Conservation (phyloP, 208 protist species). For the Leishmania amazonensis region DNA sequence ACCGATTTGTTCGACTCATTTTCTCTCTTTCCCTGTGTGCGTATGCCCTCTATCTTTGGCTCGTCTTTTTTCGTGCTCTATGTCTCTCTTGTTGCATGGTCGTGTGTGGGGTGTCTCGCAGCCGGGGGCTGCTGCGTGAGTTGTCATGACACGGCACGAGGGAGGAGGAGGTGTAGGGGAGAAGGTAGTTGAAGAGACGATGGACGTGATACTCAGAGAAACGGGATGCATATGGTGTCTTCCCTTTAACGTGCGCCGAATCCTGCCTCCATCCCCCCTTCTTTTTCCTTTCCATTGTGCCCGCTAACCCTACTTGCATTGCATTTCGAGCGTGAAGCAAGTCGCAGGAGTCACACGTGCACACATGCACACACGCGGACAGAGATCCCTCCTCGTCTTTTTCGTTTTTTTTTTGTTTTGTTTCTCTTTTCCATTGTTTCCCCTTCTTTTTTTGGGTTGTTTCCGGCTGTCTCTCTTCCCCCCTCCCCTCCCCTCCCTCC, state of each 20-base stretch:
- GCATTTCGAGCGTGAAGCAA: neutral
- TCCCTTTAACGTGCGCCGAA: neutral
- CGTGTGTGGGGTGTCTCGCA: neutral
- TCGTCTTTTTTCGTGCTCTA: slow-evolving; percentile 1
- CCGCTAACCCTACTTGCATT: neutral
- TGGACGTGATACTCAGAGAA: slow-evolving; percentile 2
- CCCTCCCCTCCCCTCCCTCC: neutral
- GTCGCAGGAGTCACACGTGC: neutral
- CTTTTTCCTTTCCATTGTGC: neutral
- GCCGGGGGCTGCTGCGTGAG: neutral
- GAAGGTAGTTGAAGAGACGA: neutral
- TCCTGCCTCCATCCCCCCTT: neutral
- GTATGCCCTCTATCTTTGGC: neutral
- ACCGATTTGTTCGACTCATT: neutral
- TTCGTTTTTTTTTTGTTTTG: neutral
- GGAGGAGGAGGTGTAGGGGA: neutral
- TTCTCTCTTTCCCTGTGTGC: slow-evolving; percentile 6
- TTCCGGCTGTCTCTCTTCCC: neutral
- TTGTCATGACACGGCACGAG: neutral
- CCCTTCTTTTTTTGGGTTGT: neutral
- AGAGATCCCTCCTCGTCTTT: neutral
- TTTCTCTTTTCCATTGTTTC: neutral
- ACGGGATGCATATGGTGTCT: neutral
- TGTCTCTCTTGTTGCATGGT: slow-evolving; percentile 1
- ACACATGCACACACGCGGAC: neutral